These are phyloP conservation scores for Butyriboletus appendiculatus DNA, from an alignment of 1,284 basidiomycete species.

Conservation along the genomic window DNA sequence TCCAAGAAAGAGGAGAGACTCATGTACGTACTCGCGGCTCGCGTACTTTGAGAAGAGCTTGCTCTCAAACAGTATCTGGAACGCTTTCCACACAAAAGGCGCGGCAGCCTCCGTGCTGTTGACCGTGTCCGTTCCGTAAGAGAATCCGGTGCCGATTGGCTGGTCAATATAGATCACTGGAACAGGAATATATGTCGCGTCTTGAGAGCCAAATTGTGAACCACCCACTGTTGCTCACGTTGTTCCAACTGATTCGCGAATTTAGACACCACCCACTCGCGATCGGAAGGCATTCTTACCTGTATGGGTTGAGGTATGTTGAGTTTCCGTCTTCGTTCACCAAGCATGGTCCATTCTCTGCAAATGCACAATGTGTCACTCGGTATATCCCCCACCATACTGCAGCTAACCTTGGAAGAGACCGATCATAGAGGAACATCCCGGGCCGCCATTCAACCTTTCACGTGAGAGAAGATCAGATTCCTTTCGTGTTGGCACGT, in stretches of 20 bases:
- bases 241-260: conserved; percentile 60
- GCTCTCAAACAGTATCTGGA: conserved; percentile 71
- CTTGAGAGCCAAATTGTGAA: not conserved
- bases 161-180: conserved; percentile 77
- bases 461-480: not conserved
- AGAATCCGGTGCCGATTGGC: conserved; percentile 70
- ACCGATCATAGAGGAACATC: conserved; percentile 46
- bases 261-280: not conserved
- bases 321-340: conserved; percentile 28
- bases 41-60: conserved; percentile 56
- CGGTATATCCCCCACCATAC: not conserved
- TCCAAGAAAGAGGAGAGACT: not conserved
- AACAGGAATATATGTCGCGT: not conserved
- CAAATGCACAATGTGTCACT: not conserved
- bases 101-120: conserved; percentile 55
- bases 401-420: conserved; percentile 40
- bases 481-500: conserved; percentile 19
- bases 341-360: conserved; percentile 33
- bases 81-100: conserved; percentile 57
- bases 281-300: conserved; percentile 15
- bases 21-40: conserved; percentile 50
- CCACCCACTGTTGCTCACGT: conserved; percentile 59
- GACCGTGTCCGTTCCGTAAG: conserved; percentile 54
- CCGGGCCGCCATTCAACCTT: conserved; percentile 41
- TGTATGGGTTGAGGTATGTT: conserved; percentile 34